Base-by-base conservation (phyloP, 2,329 filamentous ascomycete species). In the Dothideomycetes sp. region DNA sequence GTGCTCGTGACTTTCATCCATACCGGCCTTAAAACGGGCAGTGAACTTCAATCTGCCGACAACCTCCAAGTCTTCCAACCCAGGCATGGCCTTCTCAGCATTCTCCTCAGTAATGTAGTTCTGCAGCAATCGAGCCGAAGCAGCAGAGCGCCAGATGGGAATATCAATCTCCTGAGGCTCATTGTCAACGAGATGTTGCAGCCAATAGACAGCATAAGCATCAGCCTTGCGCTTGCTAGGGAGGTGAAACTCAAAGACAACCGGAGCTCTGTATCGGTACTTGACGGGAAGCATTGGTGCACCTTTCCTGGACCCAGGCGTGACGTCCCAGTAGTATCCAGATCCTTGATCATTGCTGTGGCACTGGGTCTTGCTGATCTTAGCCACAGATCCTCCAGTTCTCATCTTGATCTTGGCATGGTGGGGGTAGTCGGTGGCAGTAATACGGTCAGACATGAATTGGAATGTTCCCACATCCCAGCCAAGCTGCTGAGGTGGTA, bases 381-480 rank as follows among this genome's bases (percentile, higher is more conserved):
- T 79, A 15, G 80, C 84, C 3, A 77, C 79, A 44, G 83, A 89
- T 10, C 89, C 89, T 38, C 88, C 88, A 7, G 89, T 96, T 27
- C 87, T 75, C 49, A 94, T 61, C 50, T 76, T 78, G 32, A 96
- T 65, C 60, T 86, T 87, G 32, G 75, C 63, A 30, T 70, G 60
- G 4, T 77, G 73, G 1, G 69, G 65, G 51, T 81, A 87, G 35
- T 70, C 71, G 11, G 70, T 63, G 0, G 82, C 77, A 0, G 72
- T 71, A 34, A 96, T 78, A 12, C 69, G 72, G 36, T 85, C 72
- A 0, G 81, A 85, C 0, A 73, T 64, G 56, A 96, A 93, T 54
- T 94, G 82, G 54, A 96, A 94, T 0, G 89, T 94, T 27, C 91
- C 91, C 32, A 96, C 84, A 45, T 95, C 86, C 84, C 89, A 96